A percentile compares a stretch with the other conserved stretches of the same genome.
These are phyloP conservation scores for Fennellomyces sp. DNA, from an alignment of 371 early-diverging fungal species.

Conservation along the genomic window DNA sequence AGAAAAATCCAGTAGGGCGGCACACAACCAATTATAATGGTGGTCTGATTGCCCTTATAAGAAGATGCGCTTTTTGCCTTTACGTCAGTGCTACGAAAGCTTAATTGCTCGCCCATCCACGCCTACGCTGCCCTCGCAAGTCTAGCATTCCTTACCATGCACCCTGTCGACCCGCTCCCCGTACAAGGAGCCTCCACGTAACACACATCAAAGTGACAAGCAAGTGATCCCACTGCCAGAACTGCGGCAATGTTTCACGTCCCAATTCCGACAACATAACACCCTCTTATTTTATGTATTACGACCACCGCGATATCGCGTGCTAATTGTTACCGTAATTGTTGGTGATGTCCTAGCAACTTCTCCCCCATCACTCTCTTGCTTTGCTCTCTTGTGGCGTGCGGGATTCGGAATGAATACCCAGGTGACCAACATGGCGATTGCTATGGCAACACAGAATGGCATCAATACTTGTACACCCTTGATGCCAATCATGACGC, in stretches of 20 bases:
- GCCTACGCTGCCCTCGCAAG: no score
- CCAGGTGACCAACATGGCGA: slow-evolving; percentile 19
- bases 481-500: slow-evolving; percentile 17
- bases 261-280: neutral
- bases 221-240: neutral
- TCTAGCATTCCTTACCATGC: no score
- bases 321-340: neutral
- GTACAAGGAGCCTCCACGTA: neutral
- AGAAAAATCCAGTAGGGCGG: neutral
- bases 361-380: neutral
- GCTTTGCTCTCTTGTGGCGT: neutral
- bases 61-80: no score
- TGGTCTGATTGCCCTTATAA: no score
- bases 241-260: no score
- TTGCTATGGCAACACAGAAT: slow-evolving; percentile 22
- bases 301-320: neutral
- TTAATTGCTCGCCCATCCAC: no score
- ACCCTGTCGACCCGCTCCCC: no score
- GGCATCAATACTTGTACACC: slow-evolving; percentile 28
- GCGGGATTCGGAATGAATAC: slow-evolving; percentile 22
- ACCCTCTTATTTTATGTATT: neutral
- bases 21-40: no score
- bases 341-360: neutral
- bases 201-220: neutral
- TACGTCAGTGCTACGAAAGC: no score